Conservation (phyloP, 345 rosid species). For the Noccaea caerulescens region DNA sequence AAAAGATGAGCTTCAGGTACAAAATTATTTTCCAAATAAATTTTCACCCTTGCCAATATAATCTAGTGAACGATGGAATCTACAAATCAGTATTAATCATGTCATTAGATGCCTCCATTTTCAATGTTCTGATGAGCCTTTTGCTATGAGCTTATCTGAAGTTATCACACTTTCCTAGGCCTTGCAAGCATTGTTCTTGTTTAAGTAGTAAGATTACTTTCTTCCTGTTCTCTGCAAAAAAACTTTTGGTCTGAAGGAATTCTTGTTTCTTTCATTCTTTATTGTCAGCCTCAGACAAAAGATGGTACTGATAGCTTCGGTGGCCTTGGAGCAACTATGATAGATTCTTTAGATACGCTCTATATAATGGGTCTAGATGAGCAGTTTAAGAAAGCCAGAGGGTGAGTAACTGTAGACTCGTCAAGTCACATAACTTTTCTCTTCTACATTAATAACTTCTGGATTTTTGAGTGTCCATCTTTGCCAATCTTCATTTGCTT, state of each 20-base stretch:
- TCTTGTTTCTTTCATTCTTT: constrained; percentile 11
- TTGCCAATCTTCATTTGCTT: constrained; percentile 10
- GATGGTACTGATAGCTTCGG: constrained; percentile 94
- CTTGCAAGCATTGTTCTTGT: constrained; percentile 12
- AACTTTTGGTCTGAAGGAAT: constrained; percentile 13
- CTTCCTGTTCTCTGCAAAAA: constrained; percentile 14
- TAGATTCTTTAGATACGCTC: constrained; percentile 86
- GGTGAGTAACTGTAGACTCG: constrained; percentile 58
- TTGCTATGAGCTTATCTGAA: constrained; percentile 19
- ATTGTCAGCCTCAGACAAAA: constrained; percentile 76
- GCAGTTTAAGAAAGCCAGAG: constrained; percentile 85
- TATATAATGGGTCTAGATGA: constrained; percentile 92
- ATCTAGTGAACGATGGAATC: constrained; percentile 1
- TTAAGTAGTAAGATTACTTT: neutral
- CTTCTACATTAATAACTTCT: neutral
- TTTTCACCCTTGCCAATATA: neutral
- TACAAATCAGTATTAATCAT: neutral
- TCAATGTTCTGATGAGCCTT: constrained; percentile 7
- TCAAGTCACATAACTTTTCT: neutral
- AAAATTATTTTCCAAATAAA: neutral
- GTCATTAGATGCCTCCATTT: neutral
- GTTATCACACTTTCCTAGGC: neutral
- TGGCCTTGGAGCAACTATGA: constrained; percentile 94
- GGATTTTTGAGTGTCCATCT: neutral
- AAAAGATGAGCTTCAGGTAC: constrained; percentile 92